A percentile compares a stretch with the other conserved stretches of the same genome.
phyloP scores from a whole-genome alignment of 306 rosid genomes.

The Quercus wislizeni region DNA sequence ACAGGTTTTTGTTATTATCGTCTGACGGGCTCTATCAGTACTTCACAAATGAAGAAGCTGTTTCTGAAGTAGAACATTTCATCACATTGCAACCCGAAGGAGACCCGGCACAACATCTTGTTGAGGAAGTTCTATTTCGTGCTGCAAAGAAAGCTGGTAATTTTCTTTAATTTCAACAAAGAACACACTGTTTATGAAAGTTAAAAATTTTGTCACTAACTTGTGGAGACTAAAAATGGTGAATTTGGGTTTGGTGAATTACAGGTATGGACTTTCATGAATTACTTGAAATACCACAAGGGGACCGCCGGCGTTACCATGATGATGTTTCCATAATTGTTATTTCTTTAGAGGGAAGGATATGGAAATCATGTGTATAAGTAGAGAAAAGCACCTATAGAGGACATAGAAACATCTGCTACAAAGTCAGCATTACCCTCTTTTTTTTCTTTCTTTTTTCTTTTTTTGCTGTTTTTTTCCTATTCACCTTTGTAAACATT shows the following conservation, averaged over 20 bases:
- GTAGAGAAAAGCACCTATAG: constrained; percentile 34
- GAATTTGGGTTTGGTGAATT: constrained; percentile 18
- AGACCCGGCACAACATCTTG: constrained; percentile 95
- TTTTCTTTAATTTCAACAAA: background rate
- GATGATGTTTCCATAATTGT: constrained; percentile 96
- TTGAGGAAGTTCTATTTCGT: constrained; percentile 88
- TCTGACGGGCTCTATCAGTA: constrained; percentile 97
- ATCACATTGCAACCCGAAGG: constrained; percentile 94
- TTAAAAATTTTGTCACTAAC: background rate
- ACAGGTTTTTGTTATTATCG: constrained; percentile 81
- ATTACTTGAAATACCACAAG: constrained; percentile 92
- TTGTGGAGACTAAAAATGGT: background rate
- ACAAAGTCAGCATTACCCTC: constrained; percentile 54
- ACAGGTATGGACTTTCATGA: constrained; percentile 95
- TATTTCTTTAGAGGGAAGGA: constrained; percentile 95
- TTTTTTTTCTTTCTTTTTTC: background rate
- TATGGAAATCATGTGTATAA: constrained; percentile 98
- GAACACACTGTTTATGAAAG: background rate
- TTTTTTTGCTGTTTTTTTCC: constrained; percentile 22
- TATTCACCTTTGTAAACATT: constrained; percentile 47
- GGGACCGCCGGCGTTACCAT: constrained; percentile 92
- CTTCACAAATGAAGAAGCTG: constrained; percentile 93
- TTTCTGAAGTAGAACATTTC: constrained; percentile 91
- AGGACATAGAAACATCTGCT: constrained; percentile 35
- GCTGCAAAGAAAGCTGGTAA: constrained; percentile 97